phyloP scores from a whole-genome alignment of 164 flowering plant species.

The Annona squamosa region DNA sequence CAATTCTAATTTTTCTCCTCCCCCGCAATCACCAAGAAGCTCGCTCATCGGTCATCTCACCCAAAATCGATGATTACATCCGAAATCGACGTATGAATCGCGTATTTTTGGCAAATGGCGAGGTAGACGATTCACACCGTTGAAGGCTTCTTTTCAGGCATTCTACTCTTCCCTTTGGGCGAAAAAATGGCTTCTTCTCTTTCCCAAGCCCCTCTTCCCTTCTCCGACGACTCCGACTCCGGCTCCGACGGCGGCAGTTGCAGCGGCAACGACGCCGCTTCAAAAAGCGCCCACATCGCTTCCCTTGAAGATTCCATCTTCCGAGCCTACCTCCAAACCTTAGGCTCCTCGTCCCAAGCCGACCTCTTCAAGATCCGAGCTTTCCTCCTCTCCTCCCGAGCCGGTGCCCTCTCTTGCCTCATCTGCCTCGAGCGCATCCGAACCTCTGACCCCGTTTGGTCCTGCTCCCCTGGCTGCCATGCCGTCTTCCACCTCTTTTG shows the following conservation, averaged over 20 bases:
- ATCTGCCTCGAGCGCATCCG: conserved; percentile 82
- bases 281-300: conserved; percentile 21
- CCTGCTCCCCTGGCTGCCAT: conserved; percentile 65
- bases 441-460: conserved; percentile 71
- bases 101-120: too few relatives aligned
- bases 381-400: conserved; percentile 62
- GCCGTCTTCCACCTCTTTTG: conserved; percentile 82
- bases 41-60: too few relatives aligned
- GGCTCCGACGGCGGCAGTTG: conserved; percentile 28
- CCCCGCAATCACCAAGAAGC: too few relatives aligned
- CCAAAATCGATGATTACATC: too few relatives aligned
- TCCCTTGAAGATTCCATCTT: conserved; percentile 66
- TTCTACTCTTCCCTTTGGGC: neutral
- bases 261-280: neutral
- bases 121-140: too few relatives aligned
- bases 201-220: conserved; percentile 7
- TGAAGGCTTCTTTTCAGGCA: neutral
- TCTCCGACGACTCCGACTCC: conserved; percentile 39
- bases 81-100: too few relatives aligned
- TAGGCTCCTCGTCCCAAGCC: conserved; percentile 29
- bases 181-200: conserved; percentile 2
- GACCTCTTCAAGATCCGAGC: conserved; percentile 82
- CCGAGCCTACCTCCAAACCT: conserved; percentile 48
- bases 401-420: conserved; percentile 85
- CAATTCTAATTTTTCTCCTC: too few relatives aligned